These are phyloP conservation scores for Hypomontagnella monticulosa DNA, from an alignment of 495 filamentous ascomycete species.

Conservation along the genomic window DNA sequence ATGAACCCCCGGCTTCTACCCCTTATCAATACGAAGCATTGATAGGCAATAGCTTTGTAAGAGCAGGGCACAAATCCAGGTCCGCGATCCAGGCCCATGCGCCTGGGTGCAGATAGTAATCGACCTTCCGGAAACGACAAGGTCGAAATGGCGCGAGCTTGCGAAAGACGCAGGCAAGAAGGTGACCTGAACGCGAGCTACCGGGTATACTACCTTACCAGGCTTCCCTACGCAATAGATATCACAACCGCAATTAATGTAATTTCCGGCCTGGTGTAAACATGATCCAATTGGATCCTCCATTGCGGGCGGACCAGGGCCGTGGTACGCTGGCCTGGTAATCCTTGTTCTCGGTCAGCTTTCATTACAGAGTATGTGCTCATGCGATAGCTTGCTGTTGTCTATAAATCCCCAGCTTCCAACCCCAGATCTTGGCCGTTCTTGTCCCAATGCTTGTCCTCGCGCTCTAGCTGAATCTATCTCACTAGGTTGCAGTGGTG, in stretches of 20 bases:
- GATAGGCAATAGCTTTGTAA: conserved; percentile 6
- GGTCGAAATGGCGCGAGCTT: conserved; percentile 26
- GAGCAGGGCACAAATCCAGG: background rate
- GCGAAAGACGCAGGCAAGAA: conserved; percentile 8
- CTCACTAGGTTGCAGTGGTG: conserved; percentile 12
- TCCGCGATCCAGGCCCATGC: conserved; percentile 28
- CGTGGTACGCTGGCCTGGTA: conserved; percentile 1
- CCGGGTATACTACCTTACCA: conserved; percentile 17
- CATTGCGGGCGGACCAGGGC: conserved; percentile 16
- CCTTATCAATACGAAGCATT: conserved; percentile 1
- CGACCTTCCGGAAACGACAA: conserved; percentile 36
- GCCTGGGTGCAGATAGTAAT: conserved; percentile 23
- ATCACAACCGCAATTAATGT: conserved; percentile 25
- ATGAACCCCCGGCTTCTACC: too few relatives aligned
- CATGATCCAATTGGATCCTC: conserved; percentile 24
- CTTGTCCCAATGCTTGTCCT: conserved; percentile 9
- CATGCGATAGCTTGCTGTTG: conserved; percentile 27
- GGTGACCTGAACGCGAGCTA: background rate
- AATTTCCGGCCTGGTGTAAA: conserved; percentile 34
- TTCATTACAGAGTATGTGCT: conserved; percentile 27
- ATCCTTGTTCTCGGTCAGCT: conserved; percentile 34
- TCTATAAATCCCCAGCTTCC: background rate
- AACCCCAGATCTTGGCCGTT: background rate
- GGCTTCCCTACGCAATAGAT: conserved; percentile 4
- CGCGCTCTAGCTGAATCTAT: background rate